phyloP scores from a whole-genome alignment of 768 basidiomycete genomes.

The Clathrus columnatus region DNA sequence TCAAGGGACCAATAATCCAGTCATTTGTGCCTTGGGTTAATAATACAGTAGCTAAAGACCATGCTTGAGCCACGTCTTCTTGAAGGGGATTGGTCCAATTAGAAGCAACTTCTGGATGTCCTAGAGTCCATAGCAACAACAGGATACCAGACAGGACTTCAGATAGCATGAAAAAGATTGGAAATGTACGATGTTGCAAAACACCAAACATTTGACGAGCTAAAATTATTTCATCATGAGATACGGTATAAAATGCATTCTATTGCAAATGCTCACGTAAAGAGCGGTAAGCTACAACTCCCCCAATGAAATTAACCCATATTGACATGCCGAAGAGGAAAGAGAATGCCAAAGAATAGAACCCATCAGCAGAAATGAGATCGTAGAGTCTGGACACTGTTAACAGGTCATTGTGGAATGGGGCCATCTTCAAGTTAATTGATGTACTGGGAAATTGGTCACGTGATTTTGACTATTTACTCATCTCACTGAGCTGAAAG shows the following conservation, averaged over 20 bases:
- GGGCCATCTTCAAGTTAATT: no score
- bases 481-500: no score
- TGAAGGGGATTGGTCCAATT: conserved; percentile 38
- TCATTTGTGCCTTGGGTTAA: conserved; percentile 51
- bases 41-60: conserved; percentile 40
- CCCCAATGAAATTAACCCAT: conserved; percentile 66
- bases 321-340: conserved; percentile 20
- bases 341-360: conserved; percentile 2
- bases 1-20: conserved; percentile 62
- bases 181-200: conserved; percentile 68
- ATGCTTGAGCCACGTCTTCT: conserved; percentile 59
- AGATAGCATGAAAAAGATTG: conserved; percentile 61
- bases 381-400: not conserved
- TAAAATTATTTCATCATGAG: conserved; percentile 18
- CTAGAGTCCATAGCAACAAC: conserved; percentile 45
- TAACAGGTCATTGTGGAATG: no score
- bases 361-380: conserved; percentile 2
- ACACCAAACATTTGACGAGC: conserved; percentile 65
- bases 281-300: conserved; percentile 50
- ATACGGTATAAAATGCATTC: not conserved
- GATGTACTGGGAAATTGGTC: no score
- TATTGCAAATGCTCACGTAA: conserved; percentile 37
- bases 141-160: conserved; percentile 46
- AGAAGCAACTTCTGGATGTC: conserved; percentile 36
- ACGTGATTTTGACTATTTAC: no score